Evolutionary conservation across 225 moss, liverwort and hornwort species (phyloP), one percentile per base, ranked within the genome.

Genomic region (Pseudoscleropodium purum): DNA sequence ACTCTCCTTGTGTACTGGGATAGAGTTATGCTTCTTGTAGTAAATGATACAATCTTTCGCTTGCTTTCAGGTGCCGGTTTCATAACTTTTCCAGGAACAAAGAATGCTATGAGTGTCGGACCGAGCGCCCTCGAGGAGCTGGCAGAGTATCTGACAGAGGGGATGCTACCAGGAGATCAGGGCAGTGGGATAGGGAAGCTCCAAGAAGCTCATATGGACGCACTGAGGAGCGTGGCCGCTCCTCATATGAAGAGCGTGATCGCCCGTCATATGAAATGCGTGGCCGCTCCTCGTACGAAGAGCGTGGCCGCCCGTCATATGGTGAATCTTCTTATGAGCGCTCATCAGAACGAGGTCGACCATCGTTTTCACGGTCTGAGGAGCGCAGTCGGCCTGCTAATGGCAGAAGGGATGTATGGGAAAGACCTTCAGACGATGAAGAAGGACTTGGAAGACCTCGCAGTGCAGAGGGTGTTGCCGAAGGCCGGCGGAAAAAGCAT

Each of bases 81-180:
- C 93, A 93, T 82, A 95, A 95, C 87, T 95, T 94, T 45, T 88
- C 93, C 72, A 93, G 91, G 88, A 95, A 95, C 86, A 93, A 56
- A 85, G 94, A 94, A 62, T 95, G 95, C 86, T 93, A 91, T 39
- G 95, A 95, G 86, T 95, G 95, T 87, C 92, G 91, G 25, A 93
- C 93, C 25, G 92, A 90, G 84, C 92, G 94, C 76, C 95, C 95
- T 87, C 89, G 92, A 84, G 94, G 86, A 87, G 87, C 84, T 54
- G 93, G 88, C 61, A 92, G 94, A 68, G 88, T 18, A 52, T 88
- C 43, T 83, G 94, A 85, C 68, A 91, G 91, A 67, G 92, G 90
- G 56, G 92, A 91, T 90, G 86, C 90, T 60, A 21, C 87, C 21
- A 90, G 90, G 82, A 91, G 92, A 82, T 29, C 92, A 30, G 92